A percentile compares a stretch with the other conserved stretches of the same genome.
phyloP scores from a whole-genome alignment of 768 basidiomycete species.

The Lentinula edodes region DNA sequence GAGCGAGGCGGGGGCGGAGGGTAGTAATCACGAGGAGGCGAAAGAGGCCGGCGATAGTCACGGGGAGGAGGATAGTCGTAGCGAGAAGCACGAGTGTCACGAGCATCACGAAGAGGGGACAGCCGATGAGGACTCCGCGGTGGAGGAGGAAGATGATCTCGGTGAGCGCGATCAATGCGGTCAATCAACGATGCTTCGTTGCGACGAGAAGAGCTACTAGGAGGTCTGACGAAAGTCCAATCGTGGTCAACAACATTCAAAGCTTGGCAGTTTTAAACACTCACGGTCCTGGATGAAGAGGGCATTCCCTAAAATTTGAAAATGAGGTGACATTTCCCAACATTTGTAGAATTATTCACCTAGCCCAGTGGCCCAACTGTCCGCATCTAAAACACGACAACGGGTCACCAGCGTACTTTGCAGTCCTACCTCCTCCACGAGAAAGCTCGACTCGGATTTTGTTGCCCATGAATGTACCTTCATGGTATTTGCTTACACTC shows the following conservation, averaged over 20 bases:
- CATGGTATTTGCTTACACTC: conserved; percentile 83
- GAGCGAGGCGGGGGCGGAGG: conserved; percentile 42
- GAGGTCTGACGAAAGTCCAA: conserved; percentile 12
- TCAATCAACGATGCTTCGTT: conserved; percentile 53
- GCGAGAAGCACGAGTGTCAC: conserved; percentile 34
- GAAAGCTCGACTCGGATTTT: conserved; percentile 87
- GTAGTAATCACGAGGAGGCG: conserved; percentile 57
- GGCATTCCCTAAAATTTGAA: conserved; percentile 56
- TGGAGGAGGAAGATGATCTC: conserved; percentile 28
- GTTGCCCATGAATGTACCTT: conserved; percentile 89
- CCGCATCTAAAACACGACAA: conserved; percentile 89
- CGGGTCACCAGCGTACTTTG: conserved; percentile 79
- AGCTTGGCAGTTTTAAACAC: conserved; percentile 22
- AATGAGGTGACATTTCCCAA: not conserved
- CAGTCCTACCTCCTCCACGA: conserved; percentile 75
- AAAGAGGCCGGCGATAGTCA: conserved; percentile 57
- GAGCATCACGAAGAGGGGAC: conserved; percentile 27
- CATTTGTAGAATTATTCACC: conserved; percentile 37
- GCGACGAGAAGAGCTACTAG: conserved; percentile 34
- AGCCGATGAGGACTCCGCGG: conserved; percentile 7
- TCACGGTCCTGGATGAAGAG: conserved; percentile 50
- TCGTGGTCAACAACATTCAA: not conserved
- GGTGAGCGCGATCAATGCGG: conserved; percentile 49
- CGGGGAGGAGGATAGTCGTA: conserved; percentile 60
- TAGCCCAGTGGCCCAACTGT: conserved; percentile 84